These are phyloP conservation scores for Dovyalis caffra DNA, from an alignment of 345 rosid genomes.

Conservation along the genomic window DNA sequence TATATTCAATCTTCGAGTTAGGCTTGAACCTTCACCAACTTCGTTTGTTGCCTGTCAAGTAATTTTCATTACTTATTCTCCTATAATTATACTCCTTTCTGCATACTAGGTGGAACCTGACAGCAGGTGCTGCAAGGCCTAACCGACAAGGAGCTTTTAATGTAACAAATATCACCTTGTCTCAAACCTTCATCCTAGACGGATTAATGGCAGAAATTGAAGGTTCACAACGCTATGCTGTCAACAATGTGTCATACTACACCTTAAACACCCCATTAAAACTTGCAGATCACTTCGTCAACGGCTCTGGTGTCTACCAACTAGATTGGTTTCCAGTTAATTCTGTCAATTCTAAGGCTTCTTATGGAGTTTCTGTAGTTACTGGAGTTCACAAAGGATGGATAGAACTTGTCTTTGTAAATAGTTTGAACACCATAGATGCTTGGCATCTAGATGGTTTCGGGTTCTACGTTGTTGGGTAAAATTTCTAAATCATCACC, in stretches of 20 bases:
- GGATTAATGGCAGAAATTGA: slow-evolving; percentile 18
- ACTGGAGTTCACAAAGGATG: slow-evolving; percentile 46
- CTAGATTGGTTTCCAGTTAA: slow-evolving; percentile 35
- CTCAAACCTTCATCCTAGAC: slow-evolving; percentile 37
- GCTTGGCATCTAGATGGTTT: slow-evolving; percentile 69
- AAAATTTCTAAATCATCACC: background rate
- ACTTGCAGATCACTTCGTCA: slow-evolving; percentile 41
- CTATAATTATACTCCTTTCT: no score
- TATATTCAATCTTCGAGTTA: no score
- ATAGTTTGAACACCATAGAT: slow-evolving; percentile 30
- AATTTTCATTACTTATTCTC: background rate
- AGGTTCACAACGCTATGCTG: slow-evolving; percentile 27
- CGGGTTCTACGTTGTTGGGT: slow-evolving; percentile 49
- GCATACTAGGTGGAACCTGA: slow-evolving; percentile 43
- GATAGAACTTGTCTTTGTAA: slow-evolving; percentile 49
- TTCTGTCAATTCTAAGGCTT: slow-evolving; percentile 17
- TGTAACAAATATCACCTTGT: slow-evolving; percentile 33
- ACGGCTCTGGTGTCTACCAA: slow-evolving; percentile 31
- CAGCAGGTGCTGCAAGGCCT: no score
- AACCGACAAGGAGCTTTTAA: slow-evolving; percentile 61
- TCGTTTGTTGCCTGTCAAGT: background rate
- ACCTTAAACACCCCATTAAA: slow-evolving; percentile 51
- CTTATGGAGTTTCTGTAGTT: slow-evolving; percentile 41
- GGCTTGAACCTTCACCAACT: no score
- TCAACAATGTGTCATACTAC: slow-evolving; percentile 53